phyloP scores from a whole-genome alignment of 2,329 filamentous ascomycete species.

The Sporothrix euskadiensis region DNA sequence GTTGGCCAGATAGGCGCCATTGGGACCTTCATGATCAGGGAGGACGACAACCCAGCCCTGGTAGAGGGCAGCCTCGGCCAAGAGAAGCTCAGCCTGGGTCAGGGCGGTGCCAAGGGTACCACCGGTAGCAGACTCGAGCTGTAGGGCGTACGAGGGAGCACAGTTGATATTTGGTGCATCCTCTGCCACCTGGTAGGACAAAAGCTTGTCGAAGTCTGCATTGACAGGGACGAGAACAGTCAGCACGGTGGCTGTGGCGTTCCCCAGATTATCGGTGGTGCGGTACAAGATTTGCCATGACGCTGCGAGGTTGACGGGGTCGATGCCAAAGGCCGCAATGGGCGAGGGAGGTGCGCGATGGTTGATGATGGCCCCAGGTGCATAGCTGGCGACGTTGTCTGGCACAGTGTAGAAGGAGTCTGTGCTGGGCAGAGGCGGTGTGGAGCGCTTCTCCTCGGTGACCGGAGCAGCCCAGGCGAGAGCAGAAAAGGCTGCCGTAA shows the following conservation, averaged over 20 bases:
- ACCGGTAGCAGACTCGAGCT: slow-evolving; percentile 22
- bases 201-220: slow-evolving; percentile 30
- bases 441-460: neutral
- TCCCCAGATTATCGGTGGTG: slow-evolving; percentile 25
- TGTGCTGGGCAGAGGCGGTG: slow-evolving; percentile 2
- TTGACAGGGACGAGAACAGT: slow-evolving; percentile 22
- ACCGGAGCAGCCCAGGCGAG: neutral
- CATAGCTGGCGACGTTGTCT: slow-evolving; percentile 20
- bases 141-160: slow-evolving; percentile 41
- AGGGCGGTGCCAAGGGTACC: slow-evolving; percentile 1
- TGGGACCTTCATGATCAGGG: slow-evolving; percentile 48
- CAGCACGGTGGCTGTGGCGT: slow-evolving; percentile 23
- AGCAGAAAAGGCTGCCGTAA: neutral
- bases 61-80: slow-evolving; percentile 42
- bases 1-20: slow-evolving; percentile 45
- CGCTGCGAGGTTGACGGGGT: slow-evolving; percentile 7
- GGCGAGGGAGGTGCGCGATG: slow-evolving; percentile 19
- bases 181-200: slow-evolving; percentile 46
- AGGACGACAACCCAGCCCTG: slow-evolving; percentile 48
- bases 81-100: slow-evolving; percentile 32
- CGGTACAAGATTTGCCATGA: slow-evolving; percentile 27
- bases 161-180: slow-evolving; percentile 44
- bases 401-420: slow-evolving; percentile 27
- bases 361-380: slow-evolving; percentile 19
- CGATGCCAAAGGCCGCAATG: slow-evolving; percentile 21